Evolutionary conservation across 768 basidiomycete genomes (phyloP).

Genomic region (Xerocomellus intermedius): DNA sequence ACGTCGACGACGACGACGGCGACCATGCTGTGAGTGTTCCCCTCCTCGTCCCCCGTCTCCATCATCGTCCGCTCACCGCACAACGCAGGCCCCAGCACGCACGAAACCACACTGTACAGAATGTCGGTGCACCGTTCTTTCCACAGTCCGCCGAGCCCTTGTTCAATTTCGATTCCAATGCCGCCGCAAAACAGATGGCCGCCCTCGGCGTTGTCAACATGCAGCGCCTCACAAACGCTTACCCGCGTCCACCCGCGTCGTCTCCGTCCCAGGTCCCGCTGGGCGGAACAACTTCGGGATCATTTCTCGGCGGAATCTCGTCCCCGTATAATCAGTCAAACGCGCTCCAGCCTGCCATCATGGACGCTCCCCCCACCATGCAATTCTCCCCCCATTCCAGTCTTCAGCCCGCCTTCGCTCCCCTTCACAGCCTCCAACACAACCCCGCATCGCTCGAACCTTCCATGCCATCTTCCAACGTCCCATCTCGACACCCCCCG

Average conservation of each 20-base stretch:
- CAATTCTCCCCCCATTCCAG: constrained; percentile 44
- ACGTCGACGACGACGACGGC: constrained; percentile 21
- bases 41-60: background rate
- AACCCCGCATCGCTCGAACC: constrained; percentile 45
- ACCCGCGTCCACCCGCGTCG: constrained; percentile 45
- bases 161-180: constrained; percentile 61
- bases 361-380: constrained; percentile 39
- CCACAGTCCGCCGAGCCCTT: constrained; percentile 34
- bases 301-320: constrained; percentile 63
- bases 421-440: constrained; percentile 33
- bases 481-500: constrained; percentile 37
- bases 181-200: constrained; percentile 79
- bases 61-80: background rate
- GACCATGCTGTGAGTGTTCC: constrained; percentile 34
- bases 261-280: constrained; percentile 34
- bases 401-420: constrained; percentile 46
- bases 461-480: constrained; percentile 39
- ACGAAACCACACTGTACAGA: constrained; percentile 24
- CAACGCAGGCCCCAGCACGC: constrained; percentile 41
- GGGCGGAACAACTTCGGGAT: constrained; percentile 64
- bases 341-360: constrained; percentile 40
- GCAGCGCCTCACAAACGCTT: constrained; percentile 50
- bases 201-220: constrained; percentile 61
- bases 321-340: constrained; percentile 29
- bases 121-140: constrained; percentile 15